phyloP scores from a whole-genome alignment of 2,329 filamentous ascomycete species.

The Aureobasidium zeae region DNA sequence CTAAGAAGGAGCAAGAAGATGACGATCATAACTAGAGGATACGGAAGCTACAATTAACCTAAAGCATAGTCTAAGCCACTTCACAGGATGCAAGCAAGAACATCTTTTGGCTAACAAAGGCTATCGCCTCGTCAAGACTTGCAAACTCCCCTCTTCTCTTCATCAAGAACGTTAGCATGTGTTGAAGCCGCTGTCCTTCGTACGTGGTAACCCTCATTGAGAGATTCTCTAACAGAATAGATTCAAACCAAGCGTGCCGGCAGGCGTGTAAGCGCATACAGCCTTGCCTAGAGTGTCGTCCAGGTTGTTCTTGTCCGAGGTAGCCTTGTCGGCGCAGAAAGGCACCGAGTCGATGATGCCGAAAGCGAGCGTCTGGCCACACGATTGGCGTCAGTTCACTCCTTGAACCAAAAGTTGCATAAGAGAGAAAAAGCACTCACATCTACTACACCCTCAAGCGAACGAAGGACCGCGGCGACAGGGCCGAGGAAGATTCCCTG shows the following conservation, averaged over 20 bases:
- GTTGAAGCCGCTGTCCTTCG: too few relatives aligned
- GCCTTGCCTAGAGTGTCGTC: constrained; percentile 15
- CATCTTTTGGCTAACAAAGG: too few relatives aligned
- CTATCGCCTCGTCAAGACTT: too few relatives aligned
- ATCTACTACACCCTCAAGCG: constrained; percentile 7
- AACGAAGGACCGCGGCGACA: constrained; percentile 23
- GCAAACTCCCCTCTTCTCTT: too few relatives aligned
- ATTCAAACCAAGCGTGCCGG: constrained; percentile 14
- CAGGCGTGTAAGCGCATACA: constrained; percentile 17
- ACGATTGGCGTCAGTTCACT: not conserved
- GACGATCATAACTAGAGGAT: too few relatives aligned
- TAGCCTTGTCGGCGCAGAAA: constrained; percentile 8
- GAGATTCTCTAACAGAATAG: constrained; percentile 15
- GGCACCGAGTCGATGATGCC: constrained; percentile 14
- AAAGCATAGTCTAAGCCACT: too few relatives aligned
- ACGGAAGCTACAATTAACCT: too few relatives aligned
- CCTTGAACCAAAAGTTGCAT: not conserved
- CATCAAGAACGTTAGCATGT: too few relatives aligned
- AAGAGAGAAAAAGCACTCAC: not conserved
- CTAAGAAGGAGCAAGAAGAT: too few relatives aligned
- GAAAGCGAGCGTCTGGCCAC: constrained; percentile 10
- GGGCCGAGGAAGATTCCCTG: constrained; percentile 24
- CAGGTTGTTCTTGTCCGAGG: constrained; percentile 3
- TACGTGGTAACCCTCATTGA: too few relatives aligned
- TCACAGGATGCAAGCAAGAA: too few relatives aligned